phyloP scores from a whole-genome alignment of 78 protist genomes.

The Anaeramoeba ignava region DNA sequence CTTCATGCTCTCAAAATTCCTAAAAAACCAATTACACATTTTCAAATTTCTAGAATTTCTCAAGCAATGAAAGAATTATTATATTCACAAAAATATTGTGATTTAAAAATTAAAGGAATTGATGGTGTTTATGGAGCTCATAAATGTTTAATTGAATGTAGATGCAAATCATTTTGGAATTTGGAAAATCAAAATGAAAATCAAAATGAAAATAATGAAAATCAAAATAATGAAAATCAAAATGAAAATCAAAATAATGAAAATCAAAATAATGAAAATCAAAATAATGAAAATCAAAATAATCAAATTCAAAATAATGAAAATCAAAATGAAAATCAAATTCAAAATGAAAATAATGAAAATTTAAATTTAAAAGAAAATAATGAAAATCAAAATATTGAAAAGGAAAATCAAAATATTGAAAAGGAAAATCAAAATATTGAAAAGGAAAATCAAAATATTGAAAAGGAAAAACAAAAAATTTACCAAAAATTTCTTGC shows the following conservation, averaged over 20 bases:
- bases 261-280: neutral
- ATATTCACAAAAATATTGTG: neutral
- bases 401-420: neutral
- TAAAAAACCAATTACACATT: neutral
- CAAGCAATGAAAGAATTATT: neutral
- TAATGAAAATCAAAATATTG: neutral
- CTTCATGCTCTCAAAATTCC: neutral
- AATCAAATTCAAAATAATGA: neutral
- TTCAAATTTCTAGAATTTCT: neutral
- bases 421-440: neutral
- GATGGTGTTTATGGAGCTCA: neutral
- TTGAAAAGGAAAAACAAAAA: neutral
- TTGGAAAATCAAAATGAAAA: neutral
- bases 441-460: neutral
- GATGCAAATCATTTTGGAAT: neutral
- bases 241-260: neutral
- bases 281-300: neutral
- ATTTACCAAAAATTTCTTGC: neutral
- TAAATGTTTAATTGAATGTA: neutral
- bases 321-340: neutral
- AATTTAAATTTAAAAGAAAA: neutral
- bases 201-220: neutral
- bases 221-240: neutral
- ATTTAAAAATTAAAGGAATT: neutral
- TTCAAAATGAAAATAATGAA: neutral